phyloP scores from a whole-genome alignment of 2,329 filamentous ascomycete genomes.

The Hymenoscyphus repandus region DNA sequence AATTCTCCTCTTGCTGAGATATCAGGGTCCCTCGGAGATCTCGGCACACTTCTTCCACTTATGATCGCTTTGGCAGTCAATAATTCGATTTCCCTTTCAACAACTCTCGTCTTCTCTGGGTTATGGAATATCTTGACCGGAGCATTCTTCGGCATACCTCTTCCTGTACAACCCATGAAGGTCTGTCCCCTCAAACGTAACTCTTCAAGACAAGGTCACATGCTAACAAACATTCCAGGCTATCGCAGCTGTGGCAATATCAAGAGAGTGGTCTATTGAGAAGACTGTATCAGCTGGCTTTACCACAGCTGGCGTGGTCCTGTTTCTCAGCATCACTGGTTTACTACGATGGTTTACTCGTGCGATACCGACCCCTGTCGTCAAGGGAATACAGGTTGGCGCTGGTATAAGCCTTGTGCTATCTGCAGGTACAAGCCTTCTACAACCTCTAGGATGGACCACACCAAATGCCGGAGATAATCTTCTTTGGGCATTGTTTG shows the following conservation, averaged over 20 bases:
- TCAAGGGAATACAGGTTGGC: conserved; percentile 93
- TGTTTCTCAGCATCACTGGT: conserved; percentile 74
- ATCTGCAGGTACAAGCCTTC: conserved; percentile 65
- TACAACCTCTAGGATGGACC: conserved; percentile 65
- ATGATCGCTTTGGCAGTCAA: conserved; percentile 80
- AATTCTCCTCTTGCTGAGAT: conserved; percentile 65
- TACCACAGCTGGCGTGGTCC: conserved; percentile 67
- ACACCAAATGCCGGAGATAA: conserved; percentile 68
- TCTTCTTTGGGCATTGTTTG: conserved; percentile 67
- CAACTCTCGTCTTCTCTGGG: conserved; percentile 84
- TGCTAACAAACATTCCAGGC: conserved; percentile 45
- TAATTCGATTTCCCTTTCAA: conserved; percentile 72
- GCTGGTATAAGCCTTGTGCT: conserved; percentile 80
- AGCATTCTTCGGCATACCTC: conserved; percentile 74
- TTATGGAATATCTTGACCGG: conserved; percentile 83
- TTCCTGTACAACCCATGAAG: conserved; percentile 88
- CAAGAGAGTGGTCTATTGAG: conserved; percentile 57
- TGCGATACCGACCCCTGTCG: conserved; percentile 70
- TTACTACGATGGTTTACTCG: conserved; percentile 67
- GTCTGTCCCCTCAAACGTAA: conserved; percentile 29
- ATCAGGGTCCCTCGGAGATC: conserved; percentile 81
- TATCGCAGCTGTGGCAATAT: conserved; percentile 85
- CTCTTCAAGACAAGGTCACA: conserved; percentile 1
- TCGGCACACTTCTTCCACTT: conserved; percentile 84
- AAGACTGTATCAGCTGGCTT: conserved; percentile 80